Percentiles rank a stretch among this genome's conserved stretches.
Conservation (phyloP, 2,329 filamentous ascomycete genomes). For the Penicillium expansum region DNA sequence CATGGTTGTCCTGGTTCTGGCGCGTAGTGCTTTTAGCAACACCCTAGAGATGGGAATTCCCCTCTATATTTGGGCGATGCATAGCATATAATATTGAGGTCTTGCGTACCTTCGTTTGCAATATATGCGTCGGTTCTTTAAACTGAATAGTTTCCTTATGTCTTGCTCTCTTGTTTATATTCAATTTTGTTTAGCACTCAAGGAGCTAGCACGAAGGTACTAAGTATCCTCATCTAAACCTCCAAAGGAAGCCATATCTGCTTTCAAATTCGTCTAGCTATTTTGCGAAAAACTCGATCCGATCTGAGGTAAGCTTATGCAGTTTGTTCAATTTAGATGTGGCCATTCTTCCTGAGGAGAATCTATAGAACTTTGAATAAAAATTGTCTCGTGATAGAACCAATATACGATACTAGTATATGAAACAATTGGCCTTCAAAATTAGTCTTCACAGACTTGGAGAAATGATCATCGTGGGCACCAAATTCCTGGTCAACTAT, state of each 20-base stretch:
- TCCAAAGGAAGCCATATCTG: neutral
- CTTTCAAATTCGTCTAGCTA: conserved; percentile 3
- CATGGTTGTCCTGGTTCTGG: neutral
- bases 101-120: neutral
- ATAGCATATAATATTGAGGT: too few relatives aligned
- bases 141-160: neutral
- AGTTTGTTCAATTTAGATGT: neutral
- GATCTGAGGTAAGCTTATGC: conserved; percentile 1
- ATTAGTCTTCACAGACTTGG: neutral
- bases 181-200: neutral
- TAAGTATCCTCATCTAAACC: neutral
- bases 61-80: too few relatives aligned
- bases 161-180: neutral
- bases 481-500: too few relatives aligned
- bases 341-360: neutral
- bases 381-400: too few relatives aligned
- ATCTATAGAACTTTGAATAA: neutral
- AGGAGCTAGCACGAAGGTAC: neutral
- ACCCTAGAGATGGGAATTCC: too few relatives aligned
- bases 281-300: neutral
- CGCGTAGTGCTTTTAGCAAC: neutral
- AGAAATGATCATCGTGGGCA: neutral
- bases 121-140: neutral
- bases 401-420: too few relatives aligned
- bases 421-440: too few relatives aligned